Conservation (phyloP, 2,329 filamentous ascomycete species). For the Lasiodiplodia theobromae region DNA sequence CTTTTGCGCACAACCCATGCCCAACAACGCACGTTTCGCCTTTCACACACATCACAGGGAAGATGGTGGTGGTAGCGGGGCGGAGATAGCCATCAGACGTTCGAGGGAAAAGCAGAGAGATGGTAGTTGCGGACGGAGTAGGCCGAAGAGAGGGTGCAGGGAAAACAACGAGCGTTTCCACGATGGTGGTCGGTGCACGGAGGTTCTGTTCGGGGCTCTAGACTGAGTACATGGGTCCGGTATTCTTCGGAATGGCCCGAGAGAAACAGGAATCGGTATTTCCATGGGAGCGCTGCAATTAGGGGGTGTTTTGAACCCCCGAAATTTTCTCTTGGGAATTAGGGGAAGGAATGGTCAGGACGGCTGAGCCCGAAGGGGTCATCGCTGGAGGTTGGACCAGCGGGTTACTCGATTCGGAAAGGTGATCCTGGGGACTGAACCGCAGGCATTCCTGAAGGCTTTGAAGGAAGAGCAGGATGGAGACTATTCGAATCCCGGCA, state of each 20-base stretch:
- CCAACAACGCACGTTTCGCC: no score
- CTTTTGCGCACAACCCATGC: no score
- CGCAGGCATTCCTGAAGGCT: neutral
- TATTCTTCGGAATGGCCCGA: neutral
- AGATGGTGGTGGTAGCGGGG: neutral
- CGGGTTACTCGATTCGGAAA: neutral
- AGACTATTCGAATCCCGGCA: no score
- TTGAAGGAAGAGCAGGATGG: no score
- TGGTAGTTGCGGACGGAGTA: neutral
- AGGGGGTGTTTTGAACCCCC: no score
- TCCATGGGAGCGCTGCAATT: neutral
- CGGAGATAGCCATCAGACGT: neutral
- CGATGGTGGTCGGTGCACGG: neutral
- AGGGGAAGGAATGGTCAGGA: neutral
- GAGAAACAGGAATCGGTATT: no score
- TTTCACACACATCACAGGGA: no score
- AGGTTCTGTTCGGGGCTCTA: neutral
- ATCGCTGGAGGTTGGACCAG: neutral
- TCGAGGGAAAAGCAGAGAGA: neutral
- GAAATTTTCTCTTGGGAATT: neutral
- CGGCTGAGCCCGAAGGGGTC: neutral
- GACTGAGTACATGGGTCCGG: neutral
- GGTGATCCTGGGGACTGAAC: neutral
- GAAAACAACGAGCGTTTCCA: neutral
- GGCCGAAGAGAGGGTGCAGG: neutral